phyloP scores from a whole-genome alignment of 2,329 filamentous ascomycete genomes.

The Alternaria metachromatica region DNA sequence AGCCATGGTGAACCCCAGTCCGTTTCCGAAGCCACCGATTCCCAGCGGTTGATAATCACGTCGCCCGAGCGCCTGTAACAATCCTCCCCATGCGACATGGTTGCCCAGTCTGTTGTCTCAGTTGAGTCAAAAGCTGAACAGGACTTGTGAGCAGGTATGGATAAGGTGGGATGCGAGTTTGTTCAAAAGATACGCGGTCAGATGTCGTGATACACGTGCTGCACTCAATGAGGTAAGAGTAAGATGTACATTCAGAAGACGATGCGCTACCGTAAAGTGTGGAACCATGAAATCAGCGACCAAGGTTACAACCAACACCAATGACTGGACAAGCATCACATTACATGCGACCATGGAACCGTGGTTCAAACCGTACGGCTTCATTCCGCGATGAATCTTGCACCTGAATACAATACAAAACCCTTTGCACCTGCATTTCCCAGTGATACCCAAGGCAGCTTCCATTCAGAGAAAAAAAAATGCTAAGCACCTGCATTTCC shows the following conservation, averaged over 20 bases:
- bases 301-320: not conserved
- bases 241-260: not conserved
- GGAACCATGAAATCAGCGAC: not conserved
- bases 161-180: not conserved
- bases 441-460: too few species aligned
- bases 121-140: not conserved
- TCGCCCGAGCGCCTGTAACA: not conserved
- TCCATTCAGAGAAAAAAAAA: too few species aligned
- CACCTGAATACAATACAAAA: not conserved
- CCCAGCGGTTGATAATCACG: not conserved
- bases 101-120: not conserved
- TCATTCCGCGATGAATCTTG: not conserved
- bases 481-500: not conserved
- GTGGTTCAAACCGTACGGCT: not conserved
- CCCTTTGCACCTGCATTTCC: not conserved
- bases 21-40: not conserved
- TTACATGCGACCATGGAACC: not conserved
- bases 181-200: not conserved
- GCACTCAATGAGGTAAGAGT: not conserved
- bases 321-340: not conserved
- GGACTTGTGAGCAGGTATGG: too few species aligned
- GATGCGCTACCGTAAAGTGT: not conserved
- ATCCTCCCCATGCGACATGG: not conserved
- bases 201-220: not conserved
- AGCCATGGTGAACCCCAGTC: not conserved